Percentiles rank a stretch among this genome's conserved stretches.
These are phyloP conservation scores for Postia placenta DNA, from an alignment of 768 basidiomycete genomes.

Conservation along the genomic window DNA sequence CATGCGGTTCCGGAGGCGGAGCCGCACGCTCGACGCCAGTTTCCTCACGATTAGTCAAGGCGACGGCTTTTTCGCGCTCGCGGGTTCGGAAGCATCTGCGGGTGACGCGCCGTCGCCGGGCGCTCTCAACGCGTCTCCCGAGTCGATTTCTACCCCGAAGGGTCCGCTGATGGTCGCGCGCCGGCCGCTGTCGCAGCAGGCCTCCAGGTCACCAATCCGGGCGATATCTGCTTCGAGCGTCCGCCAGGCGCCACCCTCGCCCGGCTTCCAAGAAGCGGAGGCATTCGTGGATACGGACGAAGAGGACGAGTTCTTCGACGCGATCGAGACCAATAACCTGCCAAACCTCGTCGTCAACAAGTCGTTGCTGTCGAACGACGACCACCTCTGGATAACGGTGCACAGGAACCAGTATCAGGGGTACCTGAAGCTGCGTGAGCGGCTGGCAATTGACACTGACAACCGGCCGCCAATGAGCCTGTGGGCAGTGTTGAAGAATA, in stretches of 20 bases:
- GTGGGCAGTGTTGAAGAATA: constrained; percentile 93
- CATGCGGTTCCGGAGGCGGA: constrained; percentile 52
- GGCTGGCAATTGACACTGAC: constrained; percentile 60
- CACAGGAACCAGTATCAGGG: constrained; percentile 51
- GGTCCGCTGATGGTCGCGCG: not conserved
- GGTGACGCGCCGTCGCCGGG: constrained; percentile 1
- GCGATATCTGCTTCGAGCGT: not conserved
- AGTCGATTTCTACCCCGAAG: not conserved
- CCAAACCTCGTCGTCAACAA: constrained; percentile 71
- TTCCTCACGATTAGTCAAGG: constrained; percentile 24
- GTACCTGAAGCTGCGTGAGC: constrained; percentile 57
- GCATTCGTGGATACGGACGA: constrained; percentile 54
- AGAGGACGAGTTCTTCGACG: constrained; percentile 97
- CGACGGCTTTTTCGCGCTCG: constrained; percentile 15
- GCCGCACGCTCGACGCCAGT: constrained; percentile 30
- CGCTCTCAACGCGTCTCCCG: not conserved
- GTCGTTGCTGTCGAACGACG: constrained; percentile 44
- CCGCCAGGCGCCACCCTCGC: constrained; percentile 1
- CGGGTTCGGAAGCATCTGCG: constrained; percentile 9
- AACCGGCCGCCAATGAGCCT: constrained; percentile 85
- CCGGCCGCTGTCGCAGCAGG: constrained; percentile 1
- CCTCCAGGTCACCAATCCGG: constrained; percentile 2
- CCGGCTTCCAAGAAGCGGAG: constrained; percentile 24
- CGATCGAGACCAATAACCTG: constrained; percentile 78
- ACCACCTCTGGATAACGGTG: constrained; percentile 28